These are phyloP conservation scores for Eucalyptus brandiana DNA, from an alignment of 345 rosid species.

Conservation along the genomic window DNA sequence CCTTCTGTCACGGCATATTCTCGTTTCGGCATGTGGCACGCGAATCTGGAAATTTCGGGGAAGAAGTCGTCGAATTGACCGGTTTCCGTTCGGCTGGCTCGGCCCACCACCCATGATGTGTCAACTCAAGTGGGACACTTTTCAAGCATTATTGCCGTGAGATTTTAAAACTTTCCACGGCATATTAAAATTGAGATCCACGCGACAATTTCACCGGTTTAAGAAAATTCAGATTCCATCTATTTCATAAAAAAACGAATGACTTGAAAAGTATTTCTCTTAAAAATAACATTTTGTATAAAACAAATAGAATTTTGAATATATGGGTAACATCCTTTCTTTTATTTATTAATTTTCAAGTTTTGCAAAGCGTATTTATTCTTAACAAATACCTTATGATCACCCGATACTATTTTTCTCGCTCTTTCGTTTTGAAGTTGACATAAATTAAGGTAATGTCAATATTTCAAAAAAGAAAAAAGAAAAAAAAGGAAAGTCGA, in stretches of 20 bases:
- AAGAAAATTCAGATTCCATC: neutral
- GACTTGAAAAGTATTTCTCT: neutral
- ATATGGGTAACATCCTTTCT: fast-evolving
- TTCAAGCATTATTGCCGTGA: neutral
- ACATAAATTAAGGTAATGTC: neutral
- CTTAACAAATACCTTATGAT: neutral
- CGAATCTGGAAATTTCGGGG: neutral
- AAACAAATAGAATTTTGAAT: neutral
- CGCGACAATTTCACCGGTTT: neutral
- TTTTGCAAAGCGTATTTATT: neutral
- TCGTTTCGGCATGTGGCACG: neutral
- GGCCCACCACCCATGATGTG: neutral
- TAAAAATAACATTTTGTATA: neutral
- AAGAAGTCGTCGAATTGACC: neutral
- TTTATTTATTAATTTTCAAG: neutral
- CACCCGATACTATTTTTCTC: fast-evolving
- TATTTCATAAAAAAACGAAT: fast-evolving
- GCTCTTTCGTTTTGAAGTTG: neutral
- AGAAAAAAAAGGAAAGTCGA: neutral
- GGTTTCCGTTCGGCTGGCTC: neutral
- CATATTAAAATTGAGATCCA: neutral
- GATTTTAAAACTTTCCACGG: neutral
- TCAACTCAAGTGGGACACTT: neutral
- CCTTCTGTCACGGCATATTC: neutral
- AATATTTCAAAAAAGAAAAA: neutral